Base-by-base conservation (phyloP, 1,139 yeast genomes). In the Debaryomyces fabryi region DNA sequence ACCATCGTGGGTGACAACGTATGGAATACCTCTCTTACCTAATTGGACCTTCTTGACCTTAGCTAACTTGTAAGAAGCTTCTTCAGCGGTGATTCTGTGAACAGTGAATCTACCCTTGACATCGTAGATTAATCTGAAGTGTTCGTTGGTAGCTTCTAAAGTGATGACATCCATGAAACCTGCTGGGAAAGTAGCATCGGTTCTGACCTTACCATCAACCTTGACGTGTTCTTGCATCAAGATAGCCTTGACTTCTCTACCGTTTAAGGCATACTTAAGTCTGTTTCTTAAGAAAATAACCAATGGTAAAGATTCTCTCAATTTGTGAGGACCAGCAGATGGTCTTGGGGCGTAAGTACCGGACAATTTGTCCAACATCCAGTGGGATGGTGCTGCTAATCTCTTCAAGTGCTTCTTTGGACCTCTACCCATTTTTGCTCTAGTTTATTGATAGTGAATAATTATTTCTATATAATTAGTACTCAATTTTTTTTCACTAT, bases 351-450 rank as follows among this genome's bases (percentile, higher is more conserved):
- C 99, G 78, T 93, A 93, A 73, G 91, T 84, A 74, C 99, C 99
- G 77, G 97, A 88, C 83, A 95, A 85, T 84, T 95, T 95, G 96
- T 93, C 99, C 85, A 95, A 88, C 96, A 95, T 89, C 99, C 99
- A 95, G 88, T 95, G 99, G 84, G 92, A 88, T 84, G 99, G 99
- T 54, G 76, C 76, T 59, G 74, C 74, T 64, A 71, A 70, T 71
- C 76, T 71, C 66, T 70, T 71, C 62, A 71, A 67, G 58, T 71
- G 76, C 68, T 71, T 71, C 72, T 69, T 71, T 60, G 68, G 68
- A 51, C 68, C 68, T 64, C 68, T 64, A 62, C 58, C 68, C 68
- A 64, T 64, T 47, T 49, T 61, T 42, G 42, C 36, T 23, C 33
- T 37, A 18, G 41, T 29, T 43, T 37, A 43, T 27, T 15, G 33